Percentiles rank a stretch among this genome's conserved stretches.
Conservation (phyloP, 306 rosid genomes). For the Inga oerstediana region DNA sequence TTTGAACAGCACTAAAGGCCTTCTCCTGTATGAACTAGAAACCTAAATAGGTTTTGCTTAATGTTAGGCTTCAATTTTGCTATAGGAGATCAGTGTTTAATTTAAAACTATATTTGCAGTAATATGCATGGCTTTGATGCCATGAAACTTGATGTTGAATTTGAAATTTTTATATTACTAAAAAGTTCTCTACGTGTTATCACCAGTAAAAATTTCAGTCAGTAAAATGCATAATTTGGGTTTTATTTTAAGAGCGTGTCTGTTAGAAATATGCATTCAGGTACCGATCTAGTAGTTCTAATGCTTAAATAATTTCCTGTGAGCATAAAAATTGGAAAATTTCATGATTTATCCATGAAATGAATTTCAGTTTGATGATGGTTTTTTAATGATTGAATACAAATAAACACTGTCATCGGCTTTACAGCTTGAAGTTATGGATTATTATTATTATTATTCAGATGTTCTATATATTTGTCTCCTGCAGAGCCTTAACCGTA, state of each 20-base stretch:
- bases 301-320: background rate
- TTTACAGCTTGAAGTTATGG: background rate
- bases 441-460: slow-evolving; percentile 1
- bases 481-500: slow-evolving; percentile 55
- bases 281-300: background rate
- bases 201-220: background rate
- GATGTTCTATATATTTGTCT: slow-evolving; percentile 27
- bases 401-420: slow-evolving; percentile 3
- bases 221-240: background rate
- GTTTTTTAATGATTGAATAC: background rate
- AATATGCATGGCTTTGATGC: background rate
- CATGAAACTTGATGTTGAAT: background rate
- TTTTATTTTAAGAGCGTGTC: background rate
- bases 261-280: slow-evolving; percentile 14
- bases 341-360: background rate
- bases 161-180: background rate
- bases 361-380: background rate
- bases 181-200: background rate
- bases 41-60: background rate
- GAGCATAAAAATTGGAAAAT: background rate
- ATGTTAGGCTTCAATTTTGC: background rate
- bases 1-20: background rate
- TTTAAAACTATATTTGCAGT: background rate
- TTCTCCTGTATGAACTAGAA: background rate
- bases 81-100: background rate